Evolutionary conservation across 768 basidiomycete genomes (phyloP), one percentile per base, ranked within the genome.

Genomic region (Mycena galericulata): DNA sequence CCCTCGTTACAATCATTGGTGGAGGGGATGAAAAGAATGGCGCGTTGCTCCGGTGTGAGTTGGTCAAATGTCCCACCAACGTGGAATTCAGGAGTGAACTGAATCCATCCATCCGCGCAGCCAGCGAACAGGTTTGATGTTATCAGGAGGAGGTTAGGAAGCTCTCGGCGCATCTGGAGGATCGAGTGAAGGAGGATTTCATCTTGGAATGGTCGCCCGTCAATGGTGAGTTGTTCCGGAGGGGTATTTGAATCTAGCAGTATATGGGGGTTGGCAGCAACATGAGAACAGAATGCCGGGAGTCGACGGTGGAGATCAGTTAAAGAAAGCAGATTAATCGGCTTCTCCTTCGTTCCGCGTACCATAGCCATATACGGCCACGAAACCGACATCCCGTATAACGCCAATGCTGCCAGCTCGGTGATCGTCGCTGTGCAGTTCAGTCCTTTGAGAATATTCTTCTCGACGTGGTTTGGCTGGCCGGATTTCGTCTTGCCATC

Each of bases 301-400:
- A 50, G 49, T 6, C 15, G 8, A 20, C 43, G 18, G 18, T 18
- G 43, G 68, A 54, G 30, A 4, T 32, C 11, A 34, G n/a, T 32
- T 18, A 14, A 17, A 15, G 2, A 29, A 29, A 32, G 20, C 20
- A 22, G 36, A n/a, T 38, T 38, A 3, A 26, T 54, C 2, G 36
- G 30, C 10, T 54, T 2, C 3, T 34, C 30, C 5, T 24, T 17
- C 6, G 51, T 4, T 36, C 27, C 5, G 30, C 5, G 32, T 40
- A 96, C 79, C 76, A 95, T 22, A 24, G 32, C 55, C 36, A 77
- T 64, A 57, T 79, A 79, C 4, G 75, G 75, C 54, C 70, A 74
- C 8, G 74, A 75, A 20, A 77, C 59, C 12, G 70, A 65, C 8
- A 63, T 45, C 24, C 30, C 50, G 27, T 51, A 32, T 6, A 51